Evolutionary conservation across 495 filamentous ascomycete genomes (phyloP).

Genomic region (Penicillium macrosclerotiorum): DNA sequence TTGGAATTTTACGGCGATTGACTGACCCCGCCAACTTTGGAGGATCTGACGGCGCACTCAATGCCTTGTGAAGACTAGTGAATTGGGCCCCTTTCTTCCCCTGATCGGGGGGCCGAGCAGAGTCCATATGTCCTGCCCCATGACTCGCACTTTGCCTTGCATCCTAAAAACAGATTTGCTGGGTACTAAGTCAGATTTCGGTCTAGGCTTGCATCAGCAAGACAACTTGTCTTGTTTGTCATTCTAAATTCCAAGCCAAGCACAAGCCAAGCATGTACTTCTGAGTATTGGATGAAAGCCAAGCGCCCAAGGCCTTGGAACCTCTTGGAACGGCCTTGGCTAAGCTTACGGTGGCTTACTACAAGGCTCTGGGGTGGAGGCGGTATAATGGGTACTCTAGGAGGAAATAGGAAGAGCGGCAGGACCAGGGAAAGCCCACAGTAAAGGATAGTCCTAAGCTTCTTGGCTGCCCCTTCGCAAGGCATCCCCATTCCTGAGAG

Average conservation of each 20-base stretch:
- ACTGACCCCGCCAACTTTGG: too few species aligned
- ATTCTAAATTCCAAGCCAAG: background rate
- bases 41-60: too few species aligned
- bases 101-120: background rate
- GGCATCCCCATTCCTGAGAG: constrained; percentile 23
- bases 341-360: constrained; percentile 26
- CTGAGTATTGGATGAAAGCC: too few species aligned
- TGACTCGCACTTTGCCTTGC: too few species aligned
- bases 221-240: constrained; percentile 1
- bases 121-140: too few species aligned
- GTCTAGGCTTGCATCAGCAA: background rate
- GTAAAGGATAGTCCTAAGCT: too few species aligned
- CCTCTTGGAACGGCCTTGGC: constrained; percentile 21
- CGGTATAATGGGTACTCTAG: background rate
- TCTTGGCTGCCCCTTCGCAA: constrained; percentile 19
- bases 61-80: too few species aligned
- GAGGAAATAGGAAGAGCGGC: background rate
- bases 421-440: constrained; percentile 1
- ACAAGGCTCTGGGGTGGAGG: background rate
- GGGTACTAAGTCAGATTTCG: too few species aligned
- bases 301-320: too few species aligned
- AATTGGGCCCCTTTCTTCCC: background rate
- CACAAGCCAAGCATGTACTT: background rate
- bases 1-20: too few species aligned
- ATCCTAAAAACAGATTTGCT: too few species aligned